A percentile compares a stretch with the other conserved stretches of the same genome.
Evolutionary conservation across 192 early-diverging fungal genomes (phyloP).

Genomic region (Coemansia sp.): DNA sequence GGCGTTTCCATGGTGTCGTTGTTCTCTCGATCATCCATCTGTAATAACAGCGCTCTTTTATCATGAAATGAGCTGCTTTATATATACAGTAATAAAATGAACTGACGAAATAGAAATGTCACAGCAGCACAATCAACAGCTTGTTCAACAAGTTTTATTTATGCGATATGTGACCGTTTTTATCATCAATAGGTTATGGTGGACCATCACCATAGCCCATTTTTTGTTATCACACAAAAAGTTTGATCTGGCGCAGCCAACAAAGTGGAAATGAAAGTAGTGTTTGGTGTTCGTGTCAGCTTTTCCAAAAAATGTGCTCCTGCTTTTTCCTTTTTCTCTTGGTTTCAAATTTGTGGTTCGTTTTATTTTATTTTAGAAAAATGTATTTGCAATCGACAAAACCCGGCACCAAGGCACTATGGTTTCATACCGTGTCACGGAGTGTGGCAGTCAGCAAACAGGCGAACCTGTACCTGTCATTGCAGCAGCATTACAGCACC

Average conservation of each 20-base stretch:
- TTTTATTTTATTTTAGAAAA: not conserved
- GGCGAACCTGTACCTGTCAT: not conserved
- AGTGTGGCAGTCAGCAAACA: not conserved
- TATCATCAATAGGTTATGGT: too few relatives aligned
- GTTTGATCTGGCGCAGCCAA: too few relatives aligned
- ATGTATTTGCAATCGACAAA: conserved; percentile 7
- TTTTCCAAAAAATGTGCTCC: too few relatives aligned
- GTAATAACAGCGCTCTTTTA: not conserved
- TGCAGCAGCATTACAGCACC: not conserved
- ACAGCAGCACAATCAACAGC: too few relatives aligned
- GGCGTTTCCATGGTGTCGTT: not conserved
- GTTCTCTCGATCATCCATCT: not conserved
- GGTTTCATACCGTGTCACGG: not conserved
- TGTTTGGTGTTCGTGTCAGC: too few relatives aligned
- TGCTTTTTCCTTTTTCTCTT: not conserved
- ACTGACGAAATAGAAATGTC: too few relatives aligned
- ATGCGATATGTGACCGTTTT: too few relatives aligned
- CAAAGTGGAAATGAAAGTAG: too few relatives aligned
- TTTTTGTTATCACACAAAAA: too few relatives aligned
- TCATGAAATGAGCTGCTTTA: not conserved
- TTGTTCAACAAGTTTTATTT: too few relatives aligned
- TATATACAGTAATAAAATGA: not conserved
- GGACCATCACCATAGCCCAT: too few relatives aligned
- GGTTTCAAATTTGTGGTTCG: not conserved
- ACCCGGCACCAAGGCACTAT: not conserved